Conservation (phyloP, 345 rosid species). For the Eucalyptus curtisii region DNA sequence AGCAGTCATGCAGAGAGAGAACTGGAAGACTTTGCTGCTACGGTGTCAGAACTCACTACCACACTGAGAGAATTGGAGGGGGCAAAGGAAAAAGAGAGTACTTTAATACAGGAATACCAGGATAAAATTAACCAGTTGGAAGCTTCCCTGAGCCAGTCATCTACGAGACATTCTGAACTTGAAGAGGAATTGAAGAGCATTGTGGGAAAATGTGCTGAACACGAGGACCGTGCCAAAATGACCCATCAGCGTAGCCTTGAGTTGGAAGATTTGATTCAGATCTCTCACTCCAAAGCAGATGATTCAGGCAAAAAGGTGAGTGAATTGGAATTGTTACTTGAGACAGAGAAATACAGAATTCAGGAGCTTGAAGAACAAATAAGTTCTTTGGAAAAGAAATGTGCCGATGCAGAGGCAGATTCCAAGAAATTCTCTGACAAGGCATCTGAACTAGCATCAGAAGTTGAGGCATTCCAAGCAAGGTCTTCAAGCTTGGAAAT, state of each 20-base stretch:
- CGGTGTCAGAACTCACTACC: conserved; percentile 37
- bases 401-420: conserved; percentile 50
- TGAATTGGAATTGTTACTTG: conserved; percentile 83
- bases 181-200: conserved; percentile 46
- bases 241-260: conserved; percentile 59
- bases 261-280: conserved; percentile 53
- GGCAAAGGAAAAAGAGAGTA: conserved; percentile 36
- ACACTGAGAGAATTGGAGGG: conserved; percentile 42
- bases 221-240: conserved; percentile 51
- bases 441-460: conserved; percentile 53
- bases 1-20: conserved; percentile 48
- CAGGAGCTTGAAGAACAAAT: conserved; percentile 90
- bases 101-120: conserved; percentile 36
- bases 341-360: conserved; percentile 80
- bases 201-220: conserved; percentile 44
- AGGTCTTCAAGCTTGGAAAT: conserved; percentile 63
- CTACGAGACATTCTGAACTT: conserved; percentile 34
- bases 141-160: conserved; percentile 36
- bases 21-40: conserved; percentile 35
- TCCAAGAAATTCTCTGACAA: conserved; percentile 33
- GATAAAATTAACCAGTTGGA: conserved; percentile 43
- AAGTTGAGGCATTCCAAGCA: conserved; percentile 62
- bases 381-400: conserved; percentile 54
- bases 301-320: conserved; percentile 55
- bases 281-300: conserved; percentile 58